Evolutionary conservation across 2,329 filamentous ascomycete genomes (phyloP).

Genomic region (Verticillium albo-atrum): DNA sequence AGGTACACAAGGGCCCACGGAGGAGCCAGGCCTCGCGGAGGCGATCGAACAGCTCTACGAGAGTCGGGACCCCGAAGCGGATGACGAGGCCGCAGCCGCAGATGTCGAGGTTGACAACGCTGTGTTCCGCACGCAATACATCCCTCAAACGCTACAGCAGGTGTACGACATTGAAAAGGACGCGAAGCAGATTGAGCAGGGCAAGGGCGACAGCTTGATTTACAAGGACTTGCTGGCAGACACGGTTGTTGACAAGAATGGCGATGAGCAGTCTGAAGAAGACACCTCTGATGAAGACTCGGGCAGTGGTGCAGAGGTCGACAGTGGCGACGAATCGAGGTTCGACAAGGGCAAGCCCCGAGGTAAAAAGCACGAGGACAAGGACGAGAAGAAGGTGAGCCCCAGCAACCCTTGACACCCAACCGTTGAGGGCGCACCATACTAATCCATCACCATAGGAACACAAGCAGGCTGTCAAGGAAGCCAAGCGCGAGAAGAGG

Average conservation of each 20-base stretch:
- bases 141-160: slow-evolving; percentile 91
- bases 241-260: slow-evolving; percentile 41
- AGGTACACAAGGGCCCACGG: slow-evolving; percentile 50
- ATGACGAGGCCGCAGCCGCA: slow-evolving; percentile 45
- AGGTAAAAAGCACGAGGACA: slow-evolving; percentile 84
- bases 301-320: slow-evolving; percentile 43
- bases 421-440: neutral
- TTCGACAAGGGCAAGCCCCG: slow-evolving; percentile 67
- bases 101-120: slow-evolving; percentile 77
- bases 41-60: slow-evolving; percentile 65
- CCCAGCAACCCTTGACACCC: neutral
- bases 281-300: slow-evolving; percentile 28
- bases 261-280: slow-evolving; percentile 17
- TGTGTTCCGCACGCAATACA: slow-evolving; percentile 94
- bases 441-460: slow-evolving; percentile 21
- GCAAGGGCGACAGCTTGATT: slow-evolving; percentile 71
- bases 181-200: slow-evolving; percentile 68
- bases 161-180: slow-evolving; percentile 96
- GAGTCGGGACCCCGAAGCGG: slow-evolving; percentile 42
- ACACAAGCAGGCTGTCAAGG: slow-evolving; percentile 89
- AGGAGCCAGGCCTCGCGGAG: slow-evolving; percentile 56
- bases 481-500: slow-evolving; percentile 89
- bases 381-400: slow-evolving; percentile 75
- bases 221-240: slow-evolving; percentile 82
- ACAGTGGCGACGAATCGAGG: slow-evolving; percentile 41